Evolutionary conservation across 805 yeast species (phyloP), one percentile per base, ranked within the genome.

Genomic region (Yarrowia sp.): DNA sequence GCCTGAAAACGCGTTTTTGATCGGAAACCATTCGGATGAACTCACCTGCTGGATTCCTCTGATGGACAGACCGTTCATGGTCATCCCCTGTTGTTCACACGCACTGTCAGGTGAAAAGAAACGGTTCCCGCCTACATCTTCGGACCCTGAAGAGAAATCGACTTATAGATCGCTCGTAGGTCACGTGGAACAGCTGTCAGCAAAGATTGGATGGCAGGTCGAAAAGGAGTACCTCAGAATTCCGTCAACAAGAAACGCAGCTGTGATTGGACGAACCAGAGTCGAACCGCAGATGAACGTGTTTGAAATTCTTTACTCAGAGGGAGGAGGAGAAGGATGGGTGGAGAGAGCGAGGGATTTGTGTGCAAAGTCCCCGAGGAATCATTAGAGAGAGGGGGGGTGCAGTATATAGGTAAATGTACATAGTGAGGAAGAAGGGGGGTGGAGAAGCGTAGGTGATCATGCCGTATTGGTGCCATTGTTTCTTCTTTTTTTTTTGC

Each of bases 1-100:
- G 22, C 88, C 91, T 0, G 76, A 80, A 26, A 84, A 89, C 72
- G 89, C 97, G 0, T 94, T 94, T 74, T 78, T 93, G 43, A 92
- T 94, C 55, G 98, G 98, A 0, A 94, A 94, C 76, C 98, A 94
- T 75, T 90, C 97, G 0, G 98, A 94, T 77, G 98, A 94, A 76
- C 82, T 94, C 69, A 93, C 98, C 0, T 90, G 97, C 72, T 94
- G 98, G 98, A 87, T 94, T 45, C 98, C 98, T 3, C 79, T 94
- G 11, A 79, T 94, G 11, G 89, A 84, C 71, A 69, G 71, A 41
- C 97, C 97, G 8, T 94, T 91, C 76, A 81, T 94, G 82, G 97
- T 92, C 10, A 91, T 94, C 50, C 98, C 98, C 11, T 94, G 98
- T 77, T 94, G 98, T 77, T 92, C 98, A 0, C 97, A 94, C 77